Percentiles rank a stretch among this genome's conserved stretches.
Evolutionary conservation across 257 asterid species (phyloP).

Genomic region (Thymus mandschuricus): DNA sequence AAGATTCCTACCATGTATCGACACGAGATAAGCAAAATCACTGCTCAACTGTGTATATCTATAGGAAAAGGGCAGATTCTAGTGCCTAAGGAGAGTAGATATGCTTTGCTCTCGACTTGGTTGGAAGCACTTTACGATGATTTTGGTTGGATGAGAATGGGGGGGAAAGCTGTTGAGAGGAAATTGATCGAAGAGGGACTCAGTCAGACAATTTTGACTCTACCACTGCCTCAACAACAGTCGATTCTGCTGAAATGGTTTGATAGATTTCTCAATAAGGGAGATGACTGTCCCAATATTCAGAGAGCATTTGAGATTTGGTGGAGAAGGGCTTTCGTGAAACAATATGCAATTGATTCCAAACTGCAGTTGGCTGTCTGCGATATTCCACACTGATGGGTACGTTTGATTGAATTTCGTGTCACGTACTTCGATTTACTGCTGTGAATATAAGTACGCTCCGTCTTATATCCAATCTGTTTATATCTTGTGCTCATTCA

Average conservation of each 20-base stretch:
- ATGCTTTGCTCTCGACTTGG: constrained; percentile 75
- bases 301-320: constrained; percentile 88
- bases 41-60: constrained; percentile 83
- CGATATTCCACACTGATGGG: constrained; percentile 53
- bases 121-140: constrained; percentile 87
- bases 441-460: constrained; percentile 27
- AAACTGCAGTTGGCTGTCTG: constrained; percentile 66
- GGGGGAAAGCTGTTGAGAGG: constrained; percentile 69
- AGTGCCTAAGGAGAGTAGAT: constrained; percentile 69
- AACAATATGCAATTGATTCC: constrained; percentile 56
- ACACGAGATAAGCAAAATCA: constrained; percentile 84
- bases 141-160: constrained; percentile 85
- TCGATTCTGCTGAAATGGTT: constrained; percentile 74
- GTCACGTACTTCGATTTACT: constrained; percentile 16
- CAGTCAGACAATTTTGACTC: constrained; percentile 75
- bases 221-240: constrained; percentile 79
- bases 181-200: constrained; percentile 82
- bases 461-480: constrained; percentile 14
- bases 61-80: constrained; percentile 76
- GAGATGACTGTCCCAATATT: constrained; percentile 93
- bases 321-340: constrained; percentile 95
- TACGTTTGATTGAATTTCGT: constrained; percentile 29
- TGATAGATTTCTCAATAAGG: constrained; percentile 75
- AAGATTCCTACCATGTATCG: constrained; percentile 79
- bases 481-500: constrained; percentile 23